Percentiles rank a stretch among this genome's conserved stretches.
Evolutionary conservation across 2,329 filamentous ascomycete genomes (phyloP).

Genomic region (Achaetomium macrosporum): DNA sequence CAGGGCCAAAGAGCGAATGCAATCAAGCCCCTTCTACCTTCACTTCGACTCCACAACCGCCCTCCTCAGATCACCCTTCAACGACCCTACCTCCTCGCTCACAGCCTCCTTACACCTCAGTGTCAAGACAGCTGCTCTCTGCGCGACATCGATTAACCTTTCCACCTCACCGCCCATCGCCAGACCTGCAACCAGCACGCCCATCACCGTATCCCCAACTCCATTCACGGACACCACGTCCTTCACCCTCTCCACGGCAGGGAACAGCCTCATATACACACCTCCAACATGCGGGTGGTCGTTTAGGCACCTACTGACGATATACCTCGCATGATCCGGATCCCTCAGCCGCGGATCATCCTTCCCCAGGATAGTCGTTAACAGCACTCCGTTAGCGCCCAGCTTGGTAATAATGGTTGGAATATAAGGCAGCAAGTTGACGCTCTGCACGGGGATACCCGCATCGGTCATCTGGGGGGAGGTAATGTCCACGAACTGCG

Average conservation of each 20-base stretch:
- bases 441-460: constrained; percentile 74
- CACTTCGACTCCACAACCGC: constrained; percentile 14
- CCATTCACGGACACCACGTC: constrained; percentile 88
- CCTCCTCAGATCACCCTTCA: constrained; percentile 22
- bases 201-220: constrained; percentile 87
- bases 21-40: background rate
- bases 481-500: constrained; percentile 65
- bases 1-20: no score
- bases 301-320: constrained; percentile 58
- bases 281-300: constrained; percentile 58
- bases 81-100: constrained; percentile 21
- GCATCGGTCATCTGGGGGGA: constrained; percentile 62
- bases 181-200: constrained; percentile 74
- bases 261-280: constrained; percentile 73
- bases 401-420: constrained; percentile 82
- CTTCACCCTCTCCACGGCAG: constrained; percentile 58
- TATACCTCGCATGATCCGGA: constrained; percentile 58
- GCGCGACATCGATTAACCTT: constrained; percentile 70
- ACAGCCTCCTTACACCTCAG: constrained; percentile 72
- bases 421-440: constrained; percentile 84
- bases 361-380: constrained; percentile 64
- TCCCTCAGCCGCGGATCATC: constrained; percentile 62
- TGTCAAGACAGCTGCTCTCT: constrained; percentile 73
- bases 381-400: constrained; percentile 66
- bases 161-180: constrained; percentile 51